Base-by-base conservation (phyloP, 371 early-diverging fungal genomes). In the Mucor racemosus region DNA sequence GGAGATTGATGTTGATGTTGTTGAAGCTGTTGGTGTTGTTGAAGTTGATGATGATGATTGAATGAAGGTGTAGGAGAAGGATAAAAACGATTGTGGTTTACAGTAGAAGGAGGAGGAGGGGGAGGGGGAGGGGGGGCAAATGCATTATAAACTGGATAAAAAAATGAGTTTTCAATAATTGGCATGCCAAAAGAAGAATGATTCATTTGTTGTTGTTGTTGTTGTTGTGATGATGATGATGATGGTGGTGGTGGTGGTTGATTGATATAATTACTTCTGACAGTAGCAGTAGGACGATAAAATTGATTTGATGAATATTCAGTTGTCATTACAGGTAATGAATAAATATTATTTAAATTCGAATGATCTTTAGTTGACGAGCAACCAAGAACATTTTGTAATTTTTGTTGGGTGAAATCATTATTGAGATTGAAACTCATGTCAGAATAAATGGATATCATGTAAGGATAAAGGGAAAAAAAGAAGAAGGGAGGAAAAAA, bases 111-210 rank as follows among this genome's bases (percentile, higher is more conserved):
- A 5, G 53, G 53, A 0, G 50, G 50, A 31, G 53, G 44, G 1
- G 44, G 44, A 6, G 15, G 44, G 0, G 17, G 53, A 13, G 53
- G 53, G 26, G 53, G 13, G 8, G 53, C 26, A 26, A 53, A 53
- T 53, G 53, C 4, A 13, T 13, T 53, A 31, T 53, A 53, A 5
- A 53, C 11, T 21, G 53, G 53, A 14, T 53, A 53, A 26, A 5
- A 53, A 5, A 53, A 53, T 53, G 53, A 53, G 10, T 53, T 53
- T 3, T 53, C 53, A 11, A 59, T 59, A 17, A 60, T 34, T 60
- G 60, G 60, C 60, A 60, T 33, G 60, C 60, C 60, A 60, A 46
- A 15, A 1, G 60, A 46, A 44, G 31, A 33, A 44, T 60, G n/a
- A 15, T 56, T 21, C 53, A 53, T 31, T 53, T 53, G 50, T 5